These are phyloP conservation scores for Penicillium sp. DNA, from an alignment of 2,329 filamentous ascomycete genomes.

Conservation along the genomic window DNA sequence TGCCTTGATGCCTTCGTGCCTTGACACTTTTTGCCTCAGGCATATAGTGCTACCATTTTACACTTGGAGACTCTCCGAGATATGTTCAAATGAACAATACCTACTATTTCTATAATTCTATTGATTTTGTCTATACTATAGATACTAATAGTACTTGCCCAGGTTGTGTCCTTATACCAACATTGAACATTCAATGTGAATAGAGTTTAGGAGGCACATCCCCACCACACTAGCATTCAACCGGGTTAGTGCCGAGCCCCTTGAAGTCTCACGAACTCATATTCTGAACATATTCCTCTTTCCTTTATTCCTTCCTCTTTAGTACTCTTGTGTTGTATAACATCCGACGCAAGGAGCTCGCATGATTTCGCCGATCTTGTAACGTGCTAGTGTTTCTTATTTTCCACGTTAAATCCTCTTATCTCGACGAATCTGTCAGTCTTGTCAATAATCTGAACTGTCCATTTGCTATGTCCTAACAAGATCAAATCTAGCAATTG, in stretches of 20 bases:
- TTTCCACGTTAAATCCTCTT: background rate
- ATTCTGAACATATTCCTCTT: background rate
- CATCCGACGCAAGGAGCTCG: slow-evolving; percentile 3
- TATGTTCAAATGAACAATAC: background rate
- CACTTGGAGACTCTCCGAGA: background rate
- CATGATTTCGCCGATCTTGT: slow-evolving; percentile 3
- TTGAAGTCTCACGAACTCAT: slow-evolving; percentile 4
- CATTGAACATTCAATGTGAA: background rate
- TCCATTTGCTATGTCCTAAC: background rate
- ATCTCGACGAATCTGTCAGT: background rate
- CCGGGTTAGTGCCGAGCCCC: slow-evolving; percentile 1
- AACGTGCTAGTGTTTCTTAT: background rate
- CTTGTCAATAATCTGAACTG: background rate
- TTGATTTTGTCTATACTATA: background rate
- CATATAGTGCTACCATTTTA: background rate
- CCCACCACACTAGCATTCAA: background rate
- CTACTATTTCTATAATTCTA: background rate
- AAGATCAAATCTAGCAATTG: background rate
- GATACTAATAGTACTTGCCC: background rate
- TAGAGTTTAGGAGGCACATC: slow-evolving; percentile 1
- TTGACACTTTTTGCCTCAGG: background rate
- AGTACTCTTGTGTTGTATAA: background rate
- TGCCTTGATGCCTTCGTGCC: background rate
- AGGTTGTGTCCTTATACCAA: background rate
- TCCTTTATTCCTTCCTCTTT: too few relatives aligned